Percentiles rank a stretch among this genome's conserved stretches.
Conservation (phyloP, 495 filamentous ascomycete species). For the Cetradonia linearis region DNA sequence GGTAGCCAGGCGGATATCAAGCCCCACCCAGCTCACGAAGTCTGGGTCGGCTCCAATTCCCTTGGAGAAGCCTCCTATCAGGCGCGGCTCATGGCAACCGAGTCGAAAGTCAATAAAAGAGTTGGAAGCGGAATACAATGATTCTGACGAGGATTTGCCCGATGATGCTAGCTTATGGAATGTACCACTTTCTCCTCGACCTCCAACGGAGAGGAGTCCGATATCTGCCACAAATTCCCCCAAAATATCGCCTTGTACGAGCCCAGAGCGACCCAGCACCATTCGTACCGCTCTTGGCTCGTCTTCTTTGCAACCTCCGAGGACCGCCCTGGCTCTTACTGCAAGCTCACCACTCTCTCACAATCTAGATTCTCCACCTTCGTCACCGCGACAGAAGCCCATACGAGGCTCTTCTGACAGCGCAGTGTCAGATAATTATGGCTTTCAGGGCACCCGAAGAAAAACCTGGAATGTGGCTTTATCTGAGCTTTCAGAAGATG, state of each 20-base stretch:
- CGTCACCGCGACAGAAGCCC: slow-evolving; percentile 21
- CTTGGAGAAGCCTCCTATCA: slow-evolving; percentile 14
- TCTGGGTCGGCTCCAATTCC: slow-evolving; percentile 7
- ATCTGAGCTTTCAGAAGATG: slow-evolving; percentile 73
- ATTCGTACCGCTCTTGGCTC: slow-evolving; percentile 21
- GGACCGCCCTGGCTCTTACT: slow-evolving; percentile 23
- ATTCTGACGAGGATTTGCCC: slow-evolving; percentile 85
- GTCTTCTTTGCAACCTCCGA: slow-evolving; percentile 13
- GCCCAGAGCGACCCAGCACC: slow-evolving; percentile 45
- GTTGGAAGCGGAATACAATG: slow-evolving; percentile 76
- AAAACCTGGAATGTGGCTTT: slow-evolving; percentile 81
- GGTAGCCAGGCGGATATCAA: slow-evolving; percentile 4
- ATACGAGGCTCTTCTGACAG: slow-evolving; percentile 38
- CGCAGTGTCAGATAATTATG: slow-evolving; percentile 23
- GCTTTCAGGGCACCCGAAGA: slow-evolving; percentile 44
- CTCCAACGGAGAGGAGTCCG: slow-evolving; percentile 49
- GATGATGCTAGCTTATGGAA: slow-evolving; percentile 88
- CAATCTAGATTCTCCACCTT: slow-evolving; percentile 10
- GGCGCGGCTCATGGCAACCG: slow-evolving; percentile 53
- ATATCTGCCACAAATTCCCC: slow-evolving; percentile 40
- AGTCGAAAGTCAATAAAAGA: slow-evolving; percentile 68
- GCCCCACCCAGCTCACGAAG: slow-evolving; percentile 10
- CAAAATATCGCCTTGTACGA: slow-evolving; percentile 38
- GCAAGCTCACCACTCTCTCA: slow-evolving; percentile 27
- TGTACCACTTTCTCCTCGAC: slow-evolving; percentile 86